These are phyloP conservation scores for Saccharomyces hybrid DNA, from an alignment of 1,139 yeast genomes.

Conservation along the genomic window DNA sequence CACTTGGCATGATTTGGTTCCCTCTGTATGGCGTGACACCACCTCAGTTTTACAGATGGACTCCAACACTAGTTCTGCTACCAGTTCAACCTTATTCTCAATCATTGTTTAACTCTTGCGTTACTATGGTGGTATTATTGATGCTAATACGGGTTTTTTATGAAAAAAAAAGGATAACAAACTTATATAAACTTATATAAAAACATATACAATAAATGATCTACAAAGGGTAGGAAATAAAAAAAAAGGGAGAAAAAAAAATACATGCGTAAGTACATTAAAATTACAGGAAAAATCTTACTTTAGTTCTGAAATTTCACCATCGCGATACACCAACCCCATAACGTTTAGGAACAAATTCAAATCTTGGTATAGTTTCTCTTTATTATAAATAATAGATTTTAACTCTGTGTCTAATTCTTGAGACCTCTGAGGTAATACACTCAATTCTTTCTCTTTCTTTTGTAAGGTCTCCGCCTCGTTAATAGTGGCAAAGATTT, in stretches of 20 bases:
- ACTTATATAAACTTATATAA: neutral
- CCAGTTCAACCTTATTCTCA: neutral
- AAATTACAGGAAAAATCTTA: constrained; percentile 8
- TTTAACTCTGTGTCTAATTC: constrained; percentile 35
- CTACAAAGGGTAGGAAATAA: neutral
- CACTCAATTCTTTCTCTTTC: constrained; percentile 26
- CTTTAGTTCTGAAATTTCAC: constrained; percentile 39
- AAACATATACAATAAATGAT: neutral
- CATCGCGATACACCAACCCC: constrained; percentile 84
- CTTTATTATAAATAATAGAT: constrained; percentile 45
- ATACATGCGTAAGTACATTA: constrained; percentile 1
- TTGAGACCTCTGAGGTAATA: neutral
- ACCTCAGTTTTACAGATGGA: neutral
- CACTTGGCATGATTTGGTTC: neutral
- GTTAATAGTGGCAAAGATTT: constrained; percentile 82
- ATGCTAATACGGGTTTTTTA: neutral
- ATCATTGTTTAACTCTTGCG: neutral
- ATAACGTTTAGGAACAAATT: constrained; percentile 91
- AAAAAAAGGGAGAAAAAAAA: neutral
- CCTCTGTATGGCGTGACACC: neutral
- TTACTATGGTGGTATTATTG: neutral
- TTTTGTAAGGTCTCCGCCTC: constrained; percentile 61
- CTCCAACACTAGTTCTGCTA: neutral
- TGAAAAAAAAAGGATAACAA: neutral
- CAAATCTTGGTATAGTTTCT: constrained; percentile 68